Evolutionary conservation across 2,329 filamentous ascomycete genomes (phyloP), one percentile per base, ranked within the genome.

Genomic region (Alternaria gansuensis): DNA sequence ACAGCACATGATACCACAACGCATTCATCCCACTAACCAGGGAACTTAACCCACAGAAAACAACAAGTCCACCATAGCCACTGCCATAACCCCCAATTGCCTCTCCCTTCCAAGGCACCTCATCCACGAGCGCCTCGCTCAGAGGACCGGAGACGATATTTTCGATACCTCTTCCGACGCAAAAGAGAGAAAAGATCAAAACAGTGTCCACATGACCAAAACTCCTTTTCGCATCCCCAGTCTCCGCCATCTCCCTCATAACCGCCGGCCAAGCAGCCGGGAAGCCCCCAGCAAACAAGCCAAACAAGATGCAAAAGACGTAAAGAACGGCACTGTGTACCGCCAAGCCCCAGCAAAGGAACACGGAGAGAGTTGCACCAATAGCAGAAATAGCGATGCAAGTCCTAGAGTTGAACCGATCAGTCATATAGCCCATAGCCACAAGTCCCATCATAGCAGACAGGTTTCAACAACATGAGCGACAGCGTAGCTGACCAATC

Each of bases 321-420:
- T 70, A 60, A 8, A 85, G 68, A 0, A 70, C 51, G 0, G 66
- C 62, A 62, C 77, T 7, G 59, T 71, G 74, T 4, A 73, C 70
- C 0, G 81, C 75, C 9, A 83, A 65, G 0, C 82, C 82, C 82
- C 82, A 85, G 29, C 80, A 56, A 0, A 81, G 64, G 53, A 83
- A 81, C 0, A 80, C 71, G 0, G 80, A 77, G 2, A 79, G 11
- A 0, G 72, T 75, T 26, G 79, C 51, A 6, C 81, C 80, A 6
- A 78, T 36, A 0, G 78, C 77, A 0, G 79, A 80, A 39, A 81
- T 66, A 0, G 79, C 60, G 21, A 79, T 77, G 29, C 80, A 78
- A 0, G 76, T 79, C 74, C 72, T 55, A 84, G 83, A 5, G 78
- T 46, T 24, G 1, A 34, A 46, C 0, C 44, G 21, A 11, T 34